Percentiles rank a stretch among this genome's conserved stretches.
Evolutionary conservation across 1,139 yeast species (phyloP).

Genomic region (Candida tropicalis): DNA sequence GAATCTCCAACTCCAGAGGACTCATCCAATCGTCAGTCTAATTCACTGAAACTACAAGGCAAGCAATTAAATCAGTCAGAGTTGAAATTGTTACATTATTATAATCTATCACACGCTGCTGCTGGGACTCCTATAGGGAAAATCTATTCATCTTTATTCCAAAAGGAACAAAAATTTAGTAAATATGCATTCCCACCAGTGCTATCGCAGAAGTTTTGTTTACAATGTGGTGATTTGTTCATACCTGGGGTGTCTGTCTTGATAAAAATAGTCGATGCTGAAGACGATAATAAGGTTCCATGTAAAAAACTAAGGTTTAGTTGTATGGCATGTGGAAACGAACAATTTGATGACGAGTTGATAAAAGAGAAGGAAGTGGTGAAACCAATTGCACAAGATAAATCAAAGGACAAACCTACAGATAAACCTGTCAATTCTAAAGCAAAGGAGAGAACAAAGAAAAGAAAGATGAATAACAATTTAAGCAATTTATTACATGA

Average conservation of each 20-base stretch:
- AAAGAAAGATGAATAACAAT: conserved; percentile 32
- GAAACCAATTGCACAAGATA: conserved; percentile 9
- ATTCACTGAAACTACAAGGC: neutral
- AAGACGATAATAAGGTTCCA: conserved; percentile 2
- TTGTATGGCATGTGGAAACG: conserved; percentile 11
- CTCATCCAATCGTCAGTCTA: neutral
- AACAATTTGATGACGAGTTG: conserved; percentile 12
- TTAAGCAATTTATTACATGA: conserved; percentile 41
- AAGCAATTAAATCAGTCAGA: conserved; percentile 21
- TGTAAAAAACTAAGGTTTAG: conserved; percentile 9
- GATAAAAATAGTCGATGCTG: conserved; percentile 19
- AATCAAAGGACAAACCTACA: conserved; percentile 6
- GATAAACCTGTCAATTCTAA: conserved; percentile 10
- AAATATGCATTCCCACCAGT: conserved; percentile 31
- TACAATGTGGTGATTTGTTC: conserved; percentile 44
- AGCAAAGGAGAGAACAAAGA: conserved; percentile 31
- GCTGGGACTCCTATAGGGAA: conserved; percentile 28
- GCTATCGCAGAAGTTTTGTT: conserved; percentile 40
- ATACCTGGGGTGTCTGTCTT: conserved; percentile 49
- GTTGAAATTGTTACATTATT: conserved; percentile 28
- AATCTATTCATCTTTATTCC: conserved; percentile 28
- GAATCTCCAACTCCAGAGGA: neutral
- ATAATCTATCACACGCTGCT: conserved; percentile 31
- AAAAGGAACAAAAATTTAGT: conserved; percentile 24
- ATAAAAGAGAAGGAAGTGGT: conserved; percentile 4